Percentiles rank a stretch among this genome's conserved stretches.
These are phyloP conservation scores for Puccinia sorghi DNA, from an alignment of 1,284 basidiomycete genomes.

Conservation along the genomic window DNA sequence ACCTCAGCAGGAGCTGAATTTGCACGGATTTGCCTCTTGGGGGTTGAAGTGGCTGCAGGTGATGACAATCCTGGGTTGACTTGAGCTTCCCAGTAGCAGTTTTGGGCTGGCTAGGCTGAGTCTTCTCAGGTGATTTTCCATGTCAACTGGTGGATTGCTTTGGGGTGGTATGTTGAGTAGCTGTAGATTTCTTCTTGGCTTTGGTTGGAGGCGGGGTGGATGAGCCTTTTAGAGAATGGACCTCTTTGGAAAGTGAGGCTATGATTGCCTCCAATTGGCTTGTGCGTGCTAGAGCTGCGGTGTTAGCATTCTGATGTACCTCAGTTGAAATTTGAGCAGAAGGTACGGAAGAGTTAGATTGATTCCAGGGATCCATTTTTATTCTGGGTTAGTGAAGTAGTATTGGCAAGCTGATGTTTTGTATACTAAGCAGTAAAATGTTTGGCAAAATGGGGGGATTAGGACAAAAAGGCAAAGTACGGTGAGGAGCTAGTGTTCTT, in stretches of 20 bases:
- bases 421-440: too few species aligned
- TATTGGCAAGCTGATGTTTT: too few species aligned
- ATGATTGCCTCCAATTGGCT: neutral
- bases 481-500: too few species aligned
- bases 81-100: neutral
- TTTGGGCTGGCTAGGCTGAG: neutral
- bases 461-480: too few species aligned
- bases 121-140: too few species aligned
- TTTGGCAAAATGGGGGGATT: too few species aligned
- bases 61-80: neutral
- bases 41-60: neutral
- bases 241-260: neutral
- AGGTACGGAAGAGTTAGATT: neutral
- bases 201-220: too few species aligned
- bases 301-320: neutral
- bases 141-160: neutral
- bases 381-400: too few species aligned
- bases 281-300: neutral
- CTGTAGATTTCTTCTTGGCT: too few species aligned
- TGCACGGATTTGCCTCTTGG: neutral
- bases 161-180: neutral
- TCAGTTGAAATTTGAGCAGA: neutral
- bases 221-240: neutral
- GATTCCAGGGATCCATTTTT: neutral
- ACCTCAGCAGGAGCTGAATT: slow-evolving; percentile 12